These are phyloP conservation scores for Hypoxylon sp. DNA, from an alignment of 2,329 filamentous ascomycete genomes.

Conservation along the genomic window DNA sequence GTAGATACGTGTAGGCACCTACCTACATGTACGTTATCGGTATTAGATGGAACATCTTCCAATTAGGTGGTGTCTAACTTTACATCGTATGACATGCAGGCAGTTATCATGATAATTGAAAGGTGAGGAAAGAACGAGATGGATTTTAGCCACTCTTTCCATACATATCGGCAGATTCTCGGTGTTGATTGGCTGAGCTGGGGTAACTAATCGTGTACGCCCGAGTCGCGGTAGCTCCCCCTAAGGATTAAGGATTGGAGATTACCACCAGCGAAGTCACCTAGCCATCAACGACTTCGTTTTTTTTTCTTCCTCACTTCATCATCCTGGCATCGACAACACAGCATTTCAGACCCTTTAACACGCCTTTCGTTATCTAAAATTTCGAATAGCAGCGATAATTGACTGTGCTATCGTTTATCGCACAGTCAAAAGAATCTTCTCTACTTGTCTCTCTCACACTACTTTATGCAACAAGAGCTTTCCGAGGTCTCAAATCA, in stretches of 20 bases:
- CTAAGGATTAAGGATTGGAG: constrained; percentile 27
- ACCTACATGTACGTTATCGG: background rate
- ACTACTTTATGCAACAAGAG: constrained; percentile 77
- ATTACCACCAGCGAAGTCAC: constrained; percentile 28
- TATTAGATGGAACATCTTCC: no score
- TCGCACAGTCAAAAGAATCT: constrained; percentile 65
- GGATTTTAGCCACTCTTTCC: background rate
- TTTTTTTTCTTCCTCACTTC: constrained; percentile 27
- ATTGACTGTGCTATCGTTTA: constrained; percentile 66
- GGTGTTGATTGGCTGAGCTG: constrained; percentile 8
- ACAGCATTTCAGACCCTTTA: constrained; percentile 25
- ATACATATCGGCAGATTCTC: constrained; percentile 23
- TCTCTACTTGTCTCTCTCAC: constrained; percentile 54
- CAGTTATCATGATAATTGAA: background rate
- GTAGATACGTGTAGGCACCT: background rate
- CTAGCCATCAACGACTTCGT: constrained; percentile 28
- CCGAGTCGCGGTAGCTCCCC: constrained; percentile 8
- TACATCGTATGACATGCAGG: no score
- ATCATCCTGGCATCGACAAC: constrained; percentile 16
- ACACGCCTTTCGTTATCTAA: constrained; percentile 14
- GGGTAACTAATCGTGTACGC: constrained; percentile 7
- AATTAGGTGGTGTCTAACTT: no score
- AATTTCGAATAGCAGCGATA: constrained; percentile 12
- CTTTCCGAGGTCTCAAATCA: constrained; percentile 57
- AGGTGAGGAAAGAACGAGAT: background rate